These are phyloP conservation scores for Daedaleopsis nitida DNA, from an alignment of 768 basidiomycete genomes.

Conservation along the genomic window DNA sequence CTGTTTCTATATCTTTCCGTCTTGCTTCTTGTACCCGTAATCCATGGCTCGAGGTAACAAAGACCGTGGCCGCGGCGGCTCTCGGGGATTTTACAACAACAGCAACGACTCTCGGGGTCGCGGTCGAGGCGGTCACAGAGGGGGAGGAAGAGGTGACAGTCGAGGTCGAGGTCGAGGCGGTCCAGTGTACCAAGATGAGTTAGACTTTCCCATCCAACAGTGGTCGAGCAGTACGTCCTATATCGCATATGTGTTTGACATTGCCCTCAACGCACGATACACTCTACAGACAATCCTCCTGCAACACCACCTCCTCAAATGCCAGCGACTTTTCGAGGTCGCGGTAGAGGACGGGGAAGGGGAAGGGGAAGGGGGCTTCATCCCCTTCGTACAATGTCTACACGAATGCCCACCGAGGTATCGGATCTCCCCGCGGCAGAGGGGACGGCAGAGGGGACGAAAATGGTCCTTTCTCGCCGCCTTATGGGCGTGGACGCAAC, in stretches of 20 bases:
- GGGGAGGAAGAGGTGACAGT: slow-evolving; percentile 29
- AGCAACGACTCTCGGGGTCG: slow-evolving; percentile 20
- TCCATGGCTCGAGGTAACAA: slow-evolving; percentile 25
- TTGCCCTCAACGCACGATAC: neutral
- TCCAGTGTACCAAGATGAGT: slow-evolving; percentile 20
- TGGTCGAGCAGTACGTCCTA: slow-evolving; percentile 31
- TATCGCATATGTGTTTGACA: neutral
- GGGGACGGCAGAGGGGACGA: slow-evolving; percentile 17
- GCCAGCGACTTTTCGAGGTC: slow-evolving; percentile 3
- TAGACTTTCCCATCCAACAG: slow-evolving; percentile 32
- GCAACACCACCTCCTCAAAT: neutral
- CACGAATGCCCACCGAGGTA: slow-evolving; percentile 1
- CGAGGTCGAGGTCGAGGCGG: slow-evolving; percentile 28
- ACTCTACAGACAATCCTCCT: slow-evolving; percentile 9
- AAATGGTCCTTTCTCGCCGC: neutral
- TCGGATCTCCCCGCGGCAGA: slow-evolving; percentile 5
- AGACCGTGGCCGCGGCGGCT: slow-evolving; percentile 19
- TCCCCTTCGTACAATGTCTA: neutral
- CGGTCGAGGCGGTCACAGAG: slow-evolving; percentile 25
- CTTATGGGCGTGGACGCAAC: slow-evolving; percentile 18
- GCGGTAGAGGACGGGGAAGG: slow-evolving; percentile 29
- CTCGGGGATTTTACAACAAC: slow-evolving; percentile 15
- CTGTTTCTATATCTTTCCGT: slow-evolving; percentile 19
- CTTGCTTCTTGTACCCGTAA: slow-evolving; percentile 20
- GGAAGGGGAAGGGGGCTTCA: neutral